Base-by-base conservation (phyloP, 2,329 filamentous ascomycete species). In the Xylaria digitata region DNA sequence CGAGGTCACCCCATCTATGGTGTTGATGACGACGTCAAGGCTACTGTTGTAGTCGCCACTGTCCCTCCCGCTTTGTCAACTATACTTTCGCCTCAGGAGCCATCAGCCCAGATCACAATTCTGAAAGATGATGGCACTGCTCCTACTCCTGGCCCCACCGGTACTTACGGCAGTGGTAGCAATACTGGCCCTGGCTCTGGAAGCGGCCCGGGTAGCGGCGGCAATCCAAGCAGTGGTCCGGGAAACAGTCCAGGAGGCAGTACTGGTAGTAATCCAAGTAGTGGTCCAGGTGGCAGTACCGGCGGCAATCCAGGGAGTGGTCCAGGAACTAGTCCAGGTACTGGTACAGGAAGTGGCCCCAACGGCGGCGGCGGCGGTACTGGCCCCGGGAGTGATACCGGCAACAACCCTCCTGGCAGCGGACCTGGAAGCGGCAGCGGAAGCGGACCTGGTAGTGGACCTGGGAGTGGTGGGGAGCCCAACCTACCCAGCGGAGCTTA, bases 401-500 rank as follows among this genome's bases (percentile, higher is more conserved):
- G 52, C 2, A 50, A 23, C 21, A 26, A 26, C 19, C 42, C 43
- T 48, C 26, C 59, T 42, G 34, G 56, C 7, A 23, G 23, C 17
- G 26, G n/a, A 15, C 59, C 53, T 37, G 67, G 57, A 17, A 57
- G 50, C 37, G 48, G n/a, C 7, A 37, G 34, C 43, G 56, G 46
- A 3, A 59, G 15, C n/a, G 40, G 61, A 3, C 48, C 62, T 19
- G 56, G 49, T 15, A 58, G 2, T 21, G 42, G 26, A 13, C 42
- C 61, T 56, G 21, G 61, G 17, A 61, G 45, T 17, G 46, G 59
- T 32, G 55, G 46, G n/a, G 42, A 61, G 46, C 50, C 65, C 17
- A 34, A 6, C n/a, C 56, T 69, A 6, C 69, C 69, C 15, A 68
- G 58, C 46, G 67, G 69, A 48, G 67, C 65, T 50, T 70, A 71